Conservation (phyloP, 208 protist genomes). For the Balamuthia mandrillaris region DNA sequence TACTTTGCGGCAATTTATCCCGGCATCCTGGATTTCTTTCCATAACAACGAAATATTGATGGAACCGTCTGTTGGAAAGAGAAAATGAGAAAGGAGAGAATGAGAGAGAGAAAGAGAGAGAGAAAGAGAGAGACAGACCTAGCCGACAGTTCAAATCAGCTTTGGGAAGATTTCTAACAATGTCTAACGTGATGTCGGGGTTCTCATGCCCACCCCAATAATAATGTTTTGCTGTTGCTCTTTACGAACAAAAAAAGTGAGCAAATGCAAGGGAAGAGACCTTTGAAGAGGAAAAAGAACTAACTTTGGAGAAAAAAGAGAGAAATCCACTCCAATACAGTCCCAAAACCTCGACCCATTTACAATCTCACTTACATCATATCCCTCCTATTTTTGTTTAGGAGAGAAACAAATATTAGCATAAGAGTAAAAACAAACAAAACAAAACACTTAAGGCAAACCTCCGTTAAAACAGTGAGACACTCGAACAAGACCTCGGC, state of each 20-base stretch:
- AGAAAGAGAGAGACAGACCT: neutral
- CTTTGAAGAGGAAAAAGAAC: neutral
- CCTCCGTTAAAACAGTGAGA: neutral
- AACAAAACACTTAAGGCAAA: neutral
- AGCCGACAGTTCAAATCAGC: slow-evolving; percentile 54
- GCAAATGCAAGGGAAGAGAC: neutral
- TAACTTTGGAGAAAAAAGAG: neutral
- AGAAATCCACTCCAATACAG: slow-evolving; percentile 25
- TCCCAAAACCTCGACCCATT: slow-evolving; percentile 13
- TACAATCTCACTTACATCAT: slow-evolving; percentile 5
- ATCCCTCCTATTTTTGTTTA: neutral
- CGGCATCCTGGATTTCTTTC: slow-evolving; percentile 29
- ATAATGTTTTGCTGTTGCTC: neutral
- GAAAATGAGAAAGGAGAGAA: neutral
- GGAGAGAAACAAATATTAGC: neutral
- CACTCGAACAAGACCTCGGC: neutral
- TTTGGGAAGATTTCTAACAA: slow-evolving; percentile 54
- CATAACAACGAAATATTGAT: slow-evolving; percentile 49
- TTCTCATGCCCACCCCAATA: neutral
- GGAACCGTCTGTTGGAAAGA: slow-evolving; percentile 18
- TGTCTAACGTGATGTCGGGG: slow-evolving; percentile 52
- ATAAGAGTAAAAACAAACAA: neutral
- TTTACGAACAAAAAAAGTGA: neutral
- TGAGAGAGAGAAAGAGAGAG: neutral
- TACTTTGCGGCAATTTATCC: neutral